These are phyloP conservation scores for Fusarium buxicola DNA, from an alignment of 2,329 filamentous ascomycete species.

Conservation along the genomic window DNA sequence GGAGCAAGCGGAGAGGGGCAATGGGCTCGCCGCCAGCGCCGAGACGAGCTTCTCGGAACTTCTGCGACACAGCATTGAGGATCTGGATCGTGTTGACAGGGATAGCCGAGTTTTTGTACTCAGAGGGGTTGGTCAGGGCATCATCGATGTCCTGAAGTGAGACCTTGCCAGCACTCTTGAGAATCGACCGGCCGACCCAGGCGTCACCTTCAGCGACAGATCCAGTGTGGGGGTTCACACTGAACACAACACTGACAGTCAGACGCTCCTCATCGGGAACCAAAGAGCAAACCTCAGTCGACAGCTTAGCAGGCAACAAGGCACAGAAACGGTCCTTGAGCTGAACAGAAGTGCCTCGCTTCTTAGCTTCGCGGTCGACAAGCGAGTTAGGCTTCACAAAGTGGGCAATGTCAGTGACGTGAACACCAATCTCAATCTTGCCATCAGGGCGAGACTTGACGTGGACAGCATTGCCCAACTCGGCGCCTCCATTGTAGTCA, in stretches of 20 bases:
- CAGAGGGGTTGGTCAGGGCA: conserved; percentile 74
- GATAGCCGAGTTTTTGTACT: conserved; percentile 72
- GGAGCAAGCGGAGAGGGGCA: conserved; percentile 86
- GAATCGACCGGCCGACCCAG: conserved; percentile 93
- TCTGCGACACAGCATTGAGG: conserved; percentile 84
- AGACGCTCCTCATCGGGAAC: conserved; percentile 89
- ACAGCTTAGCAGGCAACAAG: conserved; percentile 88
- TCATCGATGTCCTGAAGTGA: conserved; percentile 87
- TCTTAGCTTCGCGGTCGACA: conserved; percentile 97
- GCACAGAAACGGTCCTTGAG: conserved; percentile 89
- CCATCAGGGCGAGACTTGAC: conserved; percentile 86
- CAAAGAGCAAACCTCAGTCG: conserved; percentile 88
- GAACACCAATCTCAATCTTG: conserved; percentile 92
- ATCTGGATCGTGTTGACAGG: conserved; percentile 82
- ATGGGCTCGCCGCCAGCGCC: conserved; percentile 83
- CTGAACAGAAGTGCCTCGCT: conserved; percentile 95
- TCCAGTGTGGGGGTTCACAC: conserved; percentile 84
- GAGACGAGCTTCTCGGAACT: conserved; percentile 89
- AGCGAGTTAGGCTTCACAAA: conserved; percentile 97
- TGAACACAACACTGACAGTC: conserved; percentile 92
- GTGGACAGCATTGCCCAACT: conserved; percentile 93
- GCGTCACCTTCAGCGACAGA: conserved; percentile 84
- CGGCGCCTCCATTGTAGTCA: conserved; percentile 86
- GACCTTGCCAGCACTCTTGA: conserved; percentile 90
- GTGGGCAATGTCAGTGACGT: conserved; percentile 94